Evolutionary conservation across 1,284 basidiomycete genomes (phyloP), one percentile per base, ranked within the genome.

Genomic region (Sanghuangporus baumii): DNA sequence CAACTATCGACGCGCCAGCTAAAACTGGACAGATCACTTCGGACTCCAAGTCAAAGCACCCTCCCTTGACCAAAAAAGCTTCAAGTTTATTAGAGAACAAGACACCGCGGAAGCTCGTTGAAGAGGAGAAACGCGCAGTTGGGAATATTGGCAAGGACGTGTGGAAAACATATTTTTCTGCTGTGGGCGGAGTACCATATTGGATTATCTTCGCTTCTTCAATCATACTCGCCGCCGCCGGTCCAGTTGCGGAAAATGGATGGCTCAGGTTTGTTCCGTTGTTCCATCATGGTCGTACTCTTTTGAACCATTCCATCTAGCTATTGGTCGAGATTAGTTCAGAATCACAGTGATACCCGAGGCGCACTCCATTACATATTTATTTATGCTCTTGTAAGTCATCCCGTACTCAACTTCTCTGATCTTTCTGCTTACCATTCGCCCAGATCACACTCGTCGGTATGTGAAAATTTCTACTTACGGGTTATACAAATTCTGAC

Each of bases 61-160:
- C 71, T 11, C 66, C 70, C 47, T 70, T 73, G 60, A 68, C 67
- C 8, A 31, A 69, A 6, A 57, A 74, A 3, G 78, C 79, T 9
- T 69, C 70, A 23, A 83, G 81, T 66, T 69, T 72, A 3, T 82
- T 84, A 65, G 72, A 72, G 64, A 86, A 84, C 72, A 93, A 91
- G 72, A 72, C 82, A 0, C 89, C 91, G 0, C 79, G 93, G 57
- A 96, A 95, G 74, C 80, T 97, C n/a, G 80, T 96, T 37, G 94
- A 96, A 71, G 95, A 97, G 69, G 95, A 97, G 74, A 87, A 87
- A 66, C 83, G 93, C 6, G 94, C 93, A 0, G 87, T 92, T 31
- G 95, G 95, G 0, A 83, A 87, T 47, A 93, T 97, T 61, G 76
- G 83, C 55, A 79, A 79, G 65, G 83, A 87, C 48, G 88, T 96